Evolutionary conservation across 2,329 filamentous ascomycete species (phyloP).

Genomic region (Calonectria multiphialidica): DNA sequence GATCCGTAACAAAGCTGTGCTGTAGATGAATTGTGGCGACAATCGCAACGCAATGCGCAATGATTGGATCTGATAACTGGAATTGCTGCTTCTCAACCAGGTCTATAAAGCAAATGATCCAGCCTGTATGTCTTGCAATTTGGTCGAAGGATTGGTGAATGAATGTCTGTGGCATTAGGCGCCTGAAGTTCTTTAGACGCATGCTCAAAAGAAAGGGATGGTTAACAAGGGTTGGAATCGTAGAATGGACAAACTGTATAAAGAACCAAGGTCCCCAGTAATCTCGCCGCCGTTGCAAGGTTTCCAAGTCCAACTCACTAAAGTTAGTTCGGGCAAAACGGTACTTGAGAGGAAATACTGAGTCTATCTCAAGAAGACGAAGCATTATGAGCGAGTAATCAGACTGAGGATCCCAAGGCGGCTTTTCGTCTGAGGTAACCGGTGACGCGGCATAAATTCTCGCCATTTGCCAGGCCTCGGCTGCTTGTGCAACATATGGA

Average conservation of each 20-base stretch:
- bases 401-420: slow-evolving; percentile 59
- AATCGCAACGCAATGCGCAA: slow-evolving; percentile 61
- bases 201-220: slow-evolving; percentile 66
- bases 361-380: slow-evolving; percentile 64
- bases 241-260: slow-evolving; percentile 65
- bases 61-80: slow-evolving; percentile 50
- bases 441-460: slow-evolving; percentile 59
- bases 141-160: slow-evolving; percentile 65
- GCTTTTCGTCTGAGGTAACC: slow-evolving; percentile 55
- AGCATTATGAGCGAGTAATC: slow-evolving; percentile 65
- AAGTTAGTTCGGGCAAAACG: slow-evolving; percentile 63
- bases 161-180: slow-evolving; percentile 65
- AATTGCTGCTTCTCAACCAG: slow-evolving; percentile 56
- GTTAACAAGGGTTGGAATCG: slow-evolving; percentile 64
- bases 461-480: slow-evolving; percentile 60
- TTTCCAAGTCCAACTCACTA: slow-evolving; percentile 52
- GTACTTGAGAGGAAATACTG: slow-evolving; percentile 61
- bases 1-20: slow-evolving; percentile 59
- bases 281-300: slow-evolving; percentile 57
- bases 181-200: slow-evolving; percentile 63
- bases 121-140: slow-evolving; percentile 62
- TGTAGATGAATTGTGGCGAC: slow-evolving; percentile 67
- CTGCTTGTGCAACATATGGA: slow-evolving; percentile 51
- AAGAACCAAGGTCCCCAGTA: slow-evolving; percentile 67
- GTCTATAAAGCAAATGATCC: slow-evolving; percentile 66